A percentile compares a stretch with the other conserved stretches of the same genome.
Evolutionary conservation across 345 rosid genomes (phyloP).

Genomic region (Arabidopsis suecica): DNA sequence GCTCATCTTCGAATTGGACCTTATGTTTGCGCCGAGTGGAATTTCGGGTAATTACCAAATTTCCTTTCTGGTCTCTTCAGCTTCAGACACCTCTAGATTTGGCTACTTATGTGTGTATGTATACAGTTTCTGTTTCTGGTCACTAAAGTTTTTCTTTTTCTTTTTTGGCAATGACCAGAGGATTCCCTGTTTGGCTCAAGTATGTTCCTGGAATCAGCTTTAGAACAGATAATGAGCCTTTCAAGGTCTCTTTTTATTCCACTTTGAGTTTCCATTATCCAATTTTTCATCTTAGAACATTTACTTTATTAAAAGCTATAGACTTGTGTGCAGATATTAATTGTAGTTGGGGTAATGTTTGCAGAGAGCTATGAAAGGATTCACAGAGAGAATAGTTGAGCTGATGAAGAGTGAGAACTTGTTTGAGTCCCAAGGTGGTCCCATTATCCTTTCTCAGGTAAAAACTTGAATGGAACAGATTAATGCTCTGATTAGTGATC

Average conservation of each 20-base stretch:
- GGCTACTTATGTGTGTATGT: background rate
- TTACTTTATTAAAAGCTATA: background rate
- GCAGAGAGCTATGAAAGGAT: conserved; percentile 96
- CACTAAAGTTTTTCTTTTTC: background rate
- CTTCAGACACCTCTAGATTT: conserved; percentile 37
- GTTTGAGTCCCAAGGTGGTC: conserved; percentile 98
- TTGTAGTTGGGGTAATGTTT: conserved; percentile 39
- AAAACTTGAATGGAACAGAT: background rate
- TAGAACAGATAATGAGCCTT: conserved; percentile 99
- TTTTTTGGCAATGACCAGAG: conserved; percentile 54
- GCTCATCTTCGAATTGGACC: conserved; percentile 99
- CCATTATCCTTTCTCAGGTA: conserved; percentile 98
- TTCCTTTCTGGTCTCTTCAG: conserved; percentile 35
- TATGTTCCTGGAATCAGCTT: conserved; percentile 99
- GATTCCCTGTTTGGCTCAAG: conserved; percentile 99
- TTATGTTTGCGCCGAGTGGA: conserved; percentile 99
- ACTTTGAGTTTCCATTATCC: conserved; percentile 2
- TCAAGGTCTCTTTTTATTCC: conserved; percentile 66
- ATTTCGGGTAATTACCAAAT: conserved; percentile 70
- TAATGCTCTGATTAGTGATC: conserved; percentile 16
- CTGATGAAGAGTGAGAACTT: conserved; percentile 93
- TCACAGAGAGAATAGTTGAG: conserved; percentile 90
- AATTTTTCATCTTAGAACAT: background rate
- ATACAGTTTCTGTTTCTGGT: background rate
- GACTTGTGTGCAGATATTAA: conserved; percentile 14